Evolutionary conservation across 2,329 filamentous ascomycete genomes (phyloP).

Genomic region (Rhinocladiella similis): DNA sequence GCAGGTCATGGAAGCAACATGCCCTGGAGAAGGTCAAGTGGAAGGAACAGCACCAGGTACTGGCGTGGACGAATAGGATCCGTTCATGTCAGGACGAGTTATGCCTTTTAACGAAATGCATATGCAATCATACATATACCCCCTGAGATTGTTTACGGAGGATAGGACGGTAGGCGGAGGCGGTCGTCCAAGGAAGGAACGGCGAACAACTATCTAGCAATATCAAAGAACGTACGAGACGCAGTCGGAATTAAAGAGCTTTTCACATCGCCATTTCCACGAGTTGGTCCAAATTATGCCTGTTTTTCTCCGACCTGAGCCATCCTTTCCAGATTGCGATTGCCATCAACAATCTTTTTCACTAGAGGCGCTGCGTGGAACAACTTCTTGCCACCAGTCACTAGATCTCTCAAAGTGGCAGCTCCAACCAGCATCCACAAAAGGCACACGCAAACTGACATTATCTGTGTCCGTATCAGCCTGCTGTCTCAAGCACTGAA

Average conservation of each 20-base stretch:
- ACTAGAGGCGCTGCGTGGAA: constrained; percentile 6
- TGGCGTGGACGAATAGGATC: not conserved
- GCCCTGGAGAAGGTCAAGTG: not conserved
- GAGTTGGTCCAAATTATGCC: no score
- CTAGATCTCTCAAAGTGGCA: constrained; percentile 46
- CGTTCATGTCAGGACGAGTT: not conserved
- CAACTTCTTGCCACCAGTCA: constrained; percentile 14
- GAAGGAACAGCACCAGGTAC: not conserved
- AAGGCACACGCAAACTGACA: constrained; percentile 48
- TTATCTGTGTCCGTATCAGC: constrained; percentile 35
- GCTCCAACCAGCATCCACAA: constrained; percentile 57
- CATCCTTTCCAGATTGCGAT: no score
- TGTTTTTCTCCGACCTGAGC: no score
- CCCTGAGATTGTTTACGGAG: not conserved
- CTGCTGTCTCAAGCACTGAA: not conserved
- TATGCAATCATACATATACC: not conserved
- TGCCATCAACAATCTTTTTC: not conserved
- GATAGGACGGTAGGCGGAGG: not conserved
- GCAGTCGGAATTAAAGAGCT: no score
- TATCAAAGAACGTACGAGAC: no score
- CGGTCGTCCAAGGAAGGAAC: not conserved
- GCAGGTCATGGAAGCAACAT: constrained; percentile 35
- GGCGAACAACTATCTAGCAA: not conserved
- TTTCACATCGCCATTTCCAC: no score
- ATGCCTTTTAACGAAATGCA: not conserved